Evolutionary conservation across 2,329 filamentous ascomycete species (phyloP).

Genomic region (Raffaelea ambrosiae): DNA sequence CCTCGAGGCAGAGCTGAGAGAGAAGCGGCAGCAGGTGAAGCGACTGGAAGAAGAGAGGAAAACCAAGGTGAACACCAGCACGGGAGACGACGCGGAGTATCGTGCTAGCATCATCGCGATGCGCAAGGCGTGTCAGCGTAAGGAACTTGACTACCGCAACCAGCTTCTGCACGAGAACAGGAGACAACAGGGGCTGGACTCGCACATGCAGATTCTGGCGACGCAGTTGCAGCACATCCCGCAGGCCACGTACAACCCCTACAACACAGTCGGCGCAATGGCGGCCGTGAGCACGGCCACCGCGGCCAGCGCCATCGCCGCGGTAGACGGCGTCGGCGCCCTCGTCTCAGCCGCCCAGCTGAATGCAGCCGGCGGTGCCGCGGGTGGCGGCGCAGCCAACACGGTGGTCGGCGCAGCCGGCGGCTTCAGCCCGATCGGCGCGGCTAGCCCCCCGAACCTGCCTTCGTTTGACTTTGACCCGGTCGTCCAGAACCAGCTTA

Average conservation of each 20-base stretch:
- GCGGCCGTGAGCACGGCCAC: neutral
- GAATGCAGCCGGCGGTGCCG: too few species aligned
- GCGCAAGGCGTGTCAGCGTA: constrained; percentile 46
- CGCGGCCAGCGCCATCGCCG: neutral
- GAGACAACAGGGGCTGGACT: constrained; percentile 36
- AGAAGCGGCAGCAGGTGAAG: constrained; percentile 64
- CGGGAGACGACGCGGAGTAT: constrained; percentile 50
- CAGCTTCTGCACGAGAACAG: constrained; percentile 38
- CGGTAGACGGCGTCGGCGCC: neutral
- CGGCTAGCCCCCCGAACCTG: neutral
- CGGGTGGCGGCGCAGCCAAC: too few species aligned
- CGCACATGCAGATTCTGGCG: constrained; percentile 36
- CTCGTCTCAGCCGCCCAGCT: too few species aligned
- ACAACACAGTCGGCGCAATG: constrained; percentile 33
- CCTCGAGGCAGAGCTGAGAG: constrained; percentile 65
- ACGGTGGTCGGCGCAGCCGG: neutral
- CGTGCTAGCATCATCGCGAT: constrained; percentile 41
- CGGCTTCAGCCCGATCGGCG: neutral
- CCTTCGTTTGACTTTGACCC: constrained; percentile 35
- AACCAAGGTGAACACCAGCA: constrained; percentile 52
- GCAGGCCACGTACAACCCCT: constrained; percentile 25
- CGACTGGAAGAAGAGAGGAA: constrained; percentile 64
- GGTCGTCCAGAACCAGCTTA: constrained; percentile 29
- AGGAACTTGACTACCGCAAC: constrained; percentile 44
- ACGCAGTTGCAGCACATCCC: constrained; percentile 34